Conservation (phyloP, 768 basidiomycete species). For the Punctularia strigosozonata region DNA sequence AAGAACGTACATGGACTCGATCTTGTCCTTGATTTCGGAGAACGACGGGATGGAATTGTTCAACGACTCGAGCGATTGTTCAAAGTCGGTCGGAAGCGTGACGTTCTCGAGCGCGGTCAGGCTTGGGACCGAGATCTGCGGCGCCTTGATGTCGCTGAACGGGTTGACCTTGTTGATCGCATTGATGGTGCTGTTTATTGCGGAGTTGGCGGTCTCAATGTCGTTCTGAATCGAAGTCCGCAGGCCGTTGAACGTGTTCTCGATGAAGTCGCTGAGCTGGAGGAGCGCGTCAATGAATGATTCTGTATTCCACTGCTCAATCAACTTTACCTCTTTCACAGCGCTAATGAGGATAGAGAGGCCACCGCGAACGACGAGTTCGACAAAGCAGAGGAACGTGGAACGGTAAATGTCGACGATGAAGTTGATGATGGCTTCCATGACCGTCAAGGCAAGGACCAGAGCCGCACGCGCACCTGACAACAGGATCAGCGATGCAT, state of each 20-base stretch:
- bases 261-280: constrained; percentile 41
- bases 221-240: constrained; percentile 67
- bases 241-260: constrained; percentile 42
- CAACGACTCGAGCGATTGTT: constrained; percentile 58
- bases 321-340: constrained; percentile 71
- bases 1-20: constrained; percentile 53
- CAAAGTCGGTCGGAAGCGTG: constrained; percentile 67
- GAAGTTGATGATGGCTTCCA: constrained; percentile 87
- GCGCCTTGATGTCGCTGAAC: constrained; percentile 53
- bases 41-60: constrained; percentile 77
- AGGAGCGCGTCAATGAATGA: constrained; percentile 1
- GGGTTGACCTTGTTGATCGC: constrained; percentile 71
- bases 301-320: no score
- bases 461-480: constrained; percentile 65
- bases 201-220: constrained; percentile 54
- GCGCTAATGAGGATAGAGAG: constrained; percentile 72
- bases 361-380: constrained; percentile 76
- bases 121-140: constrained; percentile 65
- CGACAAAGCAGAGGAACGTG: constrained; percentile 87
- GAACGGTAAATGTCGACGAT: constrained; percentile 88
- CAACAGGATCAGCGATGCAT: no score
- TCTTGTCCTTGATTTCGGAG: constrained; percentile 53
- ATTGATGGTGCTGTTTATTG: constrained; percentile 49
- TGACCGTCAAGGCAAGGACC: constrained; percentile 61
- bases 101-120: constrained; percentile 68